Percentiles rank a stretch among this genome's conserved stretches.
Conservation (phyloP, 352 stramenopile species). For the Stramenopiles sp. region DNA sequence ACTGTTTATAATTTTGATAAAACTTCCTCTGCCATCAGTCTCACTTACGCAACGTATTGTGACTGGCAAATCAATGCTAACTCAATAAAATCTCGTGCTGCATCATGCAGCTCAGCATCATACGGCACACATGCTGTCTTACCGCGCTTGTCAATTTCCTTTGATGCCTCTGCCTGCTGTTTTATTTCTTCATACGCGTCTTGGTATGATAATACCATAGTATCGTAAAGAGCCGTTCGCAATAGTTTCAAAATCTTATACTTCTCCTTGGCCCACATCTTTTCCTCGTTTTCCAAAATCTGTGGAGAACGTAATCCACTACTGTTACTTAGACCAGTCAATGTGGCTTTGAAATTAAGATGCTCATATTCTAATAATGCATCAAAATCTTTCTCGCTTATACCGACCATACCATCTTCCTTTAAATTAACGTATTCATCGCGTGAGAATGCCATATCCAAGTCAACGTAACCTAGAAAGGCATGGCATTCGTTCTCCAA, state of each 20-base stretch:
- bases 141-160: not conserved
- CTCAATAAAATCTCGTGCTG: not conserved
- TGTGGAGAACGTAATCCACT: not conserved
- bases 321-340: not conserved
- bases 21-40: no score
- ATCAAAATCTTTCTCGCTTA: not conserved
- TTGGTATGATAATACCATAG: not conserved
- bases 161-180: not conserved
- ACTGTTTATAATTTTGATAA: no score
- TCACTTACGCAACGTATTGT: not conserved
- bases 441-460: not conserved
- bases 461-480: not conserved
- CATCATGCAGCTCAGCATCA: not conserved
- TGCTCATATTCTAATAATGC: not conserved
- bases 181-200: not conserved
- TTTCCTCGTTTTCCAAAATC: not conserved
- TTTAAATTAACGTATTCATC: not conserved
- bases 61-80: not conserved
- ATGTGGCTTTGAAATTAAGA: not conserved
- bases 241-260: not conserved
- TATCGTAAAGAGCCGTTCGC: not conserved
- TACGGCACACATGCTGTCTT: not conserved
- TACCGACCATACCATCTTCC: not conserved
- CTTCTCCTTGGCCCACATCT: not conserved
- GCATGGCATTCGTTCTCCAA: not conserved